Base-by-base conservation (phyloP, 2,329 filamentous ascomycete genomes). In the Cordyceps javanica region DNA sequence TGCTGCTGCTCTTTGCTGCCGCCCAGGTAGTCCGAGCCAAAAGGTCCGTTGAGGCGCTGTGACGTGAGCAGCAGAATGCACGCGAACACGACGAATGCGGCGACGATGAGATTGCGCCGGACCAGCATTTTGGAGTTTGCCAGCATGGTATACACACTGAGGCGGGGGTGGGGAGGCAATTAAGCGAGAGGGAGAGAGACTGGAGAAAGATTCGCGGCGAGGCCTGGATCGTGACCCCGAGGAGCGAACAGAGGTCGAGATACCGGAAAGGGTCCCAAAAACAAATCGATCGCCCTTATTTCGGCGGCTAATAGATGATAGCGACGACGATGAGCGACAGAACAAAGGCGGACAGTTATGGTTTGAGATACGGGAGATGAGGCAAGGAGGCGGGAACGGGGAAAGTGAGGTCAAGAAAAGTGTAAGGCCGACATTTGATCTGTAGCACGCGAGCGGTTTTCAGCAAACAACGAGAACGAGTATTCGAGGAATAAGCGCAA, bases 51-150 rank as follows among this genome's bases (percentile, higher is more conserved):
- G 8, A 74, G 63, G 16, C 69, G 66, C 26, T 62, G 66, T 23
- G 69, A 69, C 3, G 69, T 67, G 58, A 73, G 51, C 48, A 74
- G 62, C 13, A 76, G 61, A 34, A 69, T 60, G 26, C 67, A 62
- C 23, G 69, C 44, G 36, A 68, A 69, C 28, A 69, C 52, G 16
- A 65, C 59, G 14, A 67, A 59, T 45, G 71, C 60, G 58, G 64
- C 28, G 16, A 72, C 16, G 16, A 69, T 25, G 42, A 69, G 55
- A 25, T 65, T 63, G 55, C 67, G 71, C 32, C 67, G 64, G 6
- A 67, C 66, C 16, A 69, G 57, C 63, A 69, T 69, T 44, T 58
- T 66, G 45, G 63, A 45, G 36, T 62, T 38, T 14, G 57, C 52
- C 58, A 62, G 55, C 55, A 50, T 65, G 50, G 41, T 23, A 39